These are phyloP conservation scores for Clonostachys rosea DNA, from an alignment of 2,329 filamentous ascomycete species.

Conservation along the genomic window DNA sequence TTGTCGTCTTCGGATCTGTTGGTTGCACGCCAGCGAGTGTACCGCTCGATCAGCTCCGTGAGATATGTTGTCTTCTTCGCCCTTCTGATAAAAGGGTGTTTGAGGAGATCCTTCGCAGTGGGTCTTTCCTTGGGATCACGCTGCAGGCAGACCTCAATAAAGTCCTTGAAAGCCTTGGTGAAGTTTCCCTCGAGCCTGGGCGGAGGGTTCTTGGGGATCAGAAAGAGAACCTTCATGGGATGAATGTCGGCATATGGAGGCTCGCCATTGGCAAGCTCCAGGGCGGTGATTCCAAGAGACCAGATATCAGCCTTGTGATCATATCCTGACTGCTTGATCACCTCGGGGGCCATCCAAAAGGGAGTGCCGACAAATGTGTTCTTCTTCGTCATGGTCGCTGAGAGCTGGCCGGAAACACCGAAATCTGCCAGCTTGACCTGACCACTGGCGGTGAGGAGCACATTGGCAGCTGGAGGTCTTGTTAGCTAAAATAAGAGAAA, in stretches of 20 bases:
- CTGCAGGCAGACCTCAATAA: constrained; percentile 77
- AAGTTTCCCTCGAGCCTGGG: constrained; percentile 79
- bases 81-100: constrained; percentile 83
- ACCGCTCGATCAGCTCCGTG: constrained; percentile 89
- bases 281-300: constrained; percentile 91
- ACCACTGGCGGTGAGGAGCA: constrained; percentile 81
- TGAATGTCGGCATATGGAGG: constrained; percentile 95
- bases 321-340: constrained; percentile 97
- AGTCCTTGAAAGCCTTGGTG: constrained; percentile 79
- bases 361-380: constrained; percentile 98
- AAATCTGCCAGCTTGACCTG: constrained; percentile 98
- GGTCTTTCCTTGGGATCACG: constrained; percentile 88
- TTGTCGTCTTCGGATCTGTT: constrained; percentile 57
- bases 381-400: constrained; percentile 98
- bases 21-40: constrained; percentile 80
- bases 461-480: constrained; percentile 69
- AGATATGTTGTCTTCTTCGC: constrained; percentile 96
- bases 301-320: constrained; percentile 98
- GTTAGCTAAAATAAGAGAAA: constrained; percentile 1
- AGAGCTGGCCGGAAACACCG: constrained; percentile 91
- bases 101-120: constrained; percentile 78
- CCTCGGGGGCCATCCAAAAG: constrained; percentile 99
- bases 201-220: constrained; percentile 92
- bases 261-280: constrained; percentile 87
- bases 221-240: constrained; percentile 95